phyloP scores from a whole-genome alignment of 148 eudicot genomes.

The Talinum fruticosum region DNA sequence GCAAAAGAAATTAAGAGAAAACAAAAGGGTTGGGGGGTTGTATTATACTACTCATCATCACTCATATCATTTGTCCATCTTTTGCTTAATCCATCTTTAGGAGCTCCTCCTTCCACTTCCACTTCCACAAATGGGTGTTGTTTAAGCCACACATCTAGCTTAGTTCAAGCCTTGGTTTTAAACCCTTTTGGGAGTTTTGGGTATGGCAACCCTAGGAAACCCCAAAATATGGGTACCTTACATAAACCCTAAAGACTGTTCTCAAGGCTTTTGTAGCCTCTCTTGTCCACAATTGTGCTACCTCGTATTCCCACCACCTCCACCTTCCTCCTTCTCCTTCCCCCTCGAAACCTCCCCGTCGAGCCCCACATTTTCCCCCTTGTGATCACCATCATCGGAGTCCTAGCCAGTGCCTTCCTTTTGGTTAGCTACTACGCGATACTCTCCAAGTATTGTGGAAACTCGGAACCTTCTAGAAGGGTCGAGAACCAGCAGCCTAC shows the following conservation, averaged over 20 bases:
- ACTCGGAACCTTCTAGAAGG: conserved; percentile 23
- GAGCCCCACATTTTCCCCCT: conserved; percentile 55
- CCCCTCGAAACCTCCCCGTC: conserved; percentile 28
- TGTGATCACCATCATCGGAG: conserved; percentile 65
- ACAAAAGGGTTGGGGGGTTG: background rate
- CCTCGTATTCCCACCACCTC: conserved; percentile 61
- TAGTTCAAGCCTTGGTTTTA: background rate
- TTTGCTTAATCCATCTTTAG: background rate
- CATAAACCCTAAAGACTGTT: background rate
- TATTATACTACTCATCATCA: conserved; percentile 3
- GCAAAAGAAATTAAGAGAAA: conserved; percentile 11
- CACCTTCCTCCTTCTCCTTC: conserved; percentile 40
- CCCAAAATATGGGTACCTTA: conserved; percentile 44
- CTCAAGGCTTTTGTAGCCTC: conserved; percentile 53
- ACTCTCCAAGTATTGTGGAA: conserved; percentile 58
- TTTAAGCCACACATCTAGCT: too few relatives aligned
- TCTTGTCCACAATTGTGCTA: conserved; percentile 83
- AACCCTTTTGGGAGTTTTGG: background rate
- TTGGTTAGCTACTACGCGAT: conserved; percentile 73
- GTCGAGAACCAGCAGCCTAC: conserved; percentile 14
- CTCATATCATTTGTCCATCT: background rate
- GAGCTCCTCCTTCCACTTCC: background rate
- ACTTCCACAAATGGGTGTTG: background rate
- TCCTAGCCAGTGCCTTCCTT: conserved; percentile 72
- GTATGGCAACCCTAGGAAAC: conserved; percentile 40